phyloP scores from a whole-genome alignment of 2,329 filamentous ascomycete genomes.

The Xylariaceae sp. region DNA sequence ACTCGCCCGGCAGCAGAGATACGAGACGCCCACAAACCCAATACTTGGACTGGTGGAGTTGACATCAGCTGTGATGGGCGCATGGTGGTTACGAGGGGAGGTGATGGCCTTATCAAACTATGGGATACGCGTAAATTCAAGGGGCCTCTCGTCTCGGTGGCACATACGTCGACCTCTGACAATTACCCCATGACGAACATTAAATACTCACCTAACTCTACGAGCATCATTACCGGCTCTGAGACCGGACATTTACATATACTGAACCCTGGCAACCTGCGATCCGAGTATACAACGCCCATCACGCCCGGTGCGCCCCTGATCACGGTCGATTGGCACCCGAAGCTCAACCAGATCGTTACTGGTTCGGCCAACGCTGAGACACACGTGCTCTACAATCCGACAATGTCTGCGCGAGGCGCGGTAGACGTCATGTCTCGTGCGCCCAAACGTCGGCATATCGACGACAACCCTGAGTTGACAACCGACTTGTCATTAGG shows the following conservation, averaged over 20 bases:
- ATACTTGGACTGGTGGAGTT: conserved; percentile 88
- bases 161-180: conserved; percentile 76
- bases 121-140: conserved; percentile 99
- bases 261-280: conserved; percentile 86
- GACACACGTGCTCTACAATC: conserved; percentile 87
- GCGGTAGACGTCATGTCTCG: conserved; percentile 88
- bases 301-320: conserved; percentile 82
- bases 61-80: conserved; percentile 89
- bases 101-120: conserved; percentile 88
- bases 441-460: conserved; percentile 88
- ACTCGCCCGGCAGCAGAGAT: conserved; percentile 79
- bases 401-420: conserved; percentile 73
- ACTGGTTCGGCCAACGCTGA: conserved; percentile 90
- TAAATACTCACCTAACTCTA: conserved; percentile 78
- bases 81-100: conserved; percentile 84
- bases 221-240: conserved; percentile 86
- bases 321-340: conserved; percentile 85
- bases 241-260: conserved; percentile 84
- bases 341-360: conserved; percentile 92
- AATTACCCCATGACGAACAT: conserved; percentile 85
- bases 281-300: conserved; percentile 77
- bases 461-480: conserved; percentile 85
- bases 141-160: conserved; percentile 72
- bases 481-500: conserved; percentile 81
- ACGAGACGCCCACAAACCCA: conserved; percentile 71